Evolutionary conservation across 495 filamentous ascomycete genomes (phyloP), one percentile per base, ranked within the genome.

Genomic region (Podospora conica): DNA sequence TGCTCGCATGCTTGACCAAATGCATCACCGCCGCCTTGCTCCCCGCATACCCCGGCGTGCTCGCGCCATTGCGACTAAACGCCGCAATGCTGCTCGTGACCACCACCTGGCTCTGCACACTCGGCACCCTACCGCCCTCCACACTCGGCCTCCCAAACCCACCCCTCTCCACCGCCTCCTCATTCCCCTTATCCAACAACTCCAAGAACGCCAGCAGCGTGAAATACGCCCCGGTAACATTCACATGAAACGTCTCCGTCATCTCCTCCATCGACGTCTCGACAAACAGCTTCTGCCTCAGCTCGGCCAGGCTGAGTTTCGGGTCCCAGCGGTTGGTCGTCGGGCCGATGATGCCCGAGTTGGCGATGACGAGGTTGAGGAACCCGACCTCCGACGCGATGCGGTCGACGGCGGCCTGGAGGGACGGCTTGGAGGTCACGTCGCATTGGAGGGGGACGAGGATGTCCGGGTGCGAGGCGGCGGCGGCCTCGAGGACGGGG

Each of bases 291-390:
- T 59, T 58, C 23, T 61, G 18, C 2, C 73, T 65, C 1, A 53
- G 77, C 66, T 22, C 85, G 78, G 48, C 81, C 73, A 66, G 81
- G 66, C 84, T 74, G 0, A 76, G 69, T 8, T 85, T 72, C 0
- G 77, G 68, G 58, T 74, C 58, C 65, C 74, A 74, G 3, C 61
- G 29, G 1, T 70, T 72, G 5, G 63, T 54, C 0, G 80, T 54
- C 0, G 80, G 77, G 7, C 76, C 73, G 4, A 83, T 77, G 61
- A 76, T 66, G 7, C 89, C 89, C 3, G 85, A 82, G 75, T 90
- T 92, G 66, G 86, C 86, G 33, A 91, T 76, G 0, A 91, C 75
- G 20, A 91, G 75, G 68, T 91, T 84, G 69, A 90, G 82, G 70
- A 82, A 85, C 63, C 76, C 74, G 53, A 73, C 59, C 22, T 80